These are phyloP conservation scores for Macrocybe gigantea DNA, from an alignment of 768 basidiomycete genomes.

Conservation along the genomic window DNA sequence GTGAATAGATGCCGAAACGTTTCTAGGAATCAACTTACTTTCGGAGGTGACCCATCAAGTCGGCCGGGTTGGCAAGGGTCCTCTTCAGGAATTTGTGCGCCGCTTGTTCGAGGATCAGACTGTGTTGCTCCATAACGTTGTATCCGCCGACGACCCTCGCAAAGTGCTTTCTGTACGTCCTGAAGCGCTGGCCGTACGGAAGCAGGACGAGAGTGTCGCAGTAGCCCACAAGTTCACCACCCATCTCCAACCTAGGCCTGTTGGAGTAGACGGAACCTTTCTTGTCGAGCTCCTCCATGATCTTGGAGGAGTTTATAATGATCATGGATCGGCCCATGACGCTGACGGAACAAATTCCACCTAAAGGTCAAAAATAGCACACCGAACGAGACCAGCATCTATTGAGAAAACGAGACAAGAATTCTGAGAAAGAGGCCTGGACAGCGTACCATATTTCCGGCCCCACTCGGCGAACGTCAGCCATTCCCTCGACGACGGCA, in stretches of 20 bases:
- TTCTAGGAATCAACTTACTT: constrained; percentile 25
- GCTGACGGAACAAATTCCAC: constrained; percentile 30
- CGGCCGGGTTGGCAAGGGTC: constrained; percentile 22
- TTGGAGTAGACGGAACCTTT: constrained; percentile 42
- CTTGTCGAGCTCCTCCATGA: constrained; percentile 43
- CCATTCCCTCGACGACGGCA: constrained; percentile 41
- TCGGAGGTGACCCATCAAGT: constrained; percentile 30
- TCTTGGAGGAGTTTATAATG: constrained; percentile 37
- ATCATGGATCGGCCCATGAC: constrained; percentile 41
- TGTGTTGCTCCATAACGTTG: constrained; percentile 20
- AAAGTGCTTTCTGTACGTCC: constrained; percentile 38
- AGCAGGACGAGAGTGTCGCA: constrained; percentile 39
- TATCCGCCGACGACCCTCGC: constrained; percentile 33
- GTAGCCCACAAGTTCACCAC: constrained; percentile 45
- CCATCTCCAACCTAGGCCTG: constrained; percentile 43
- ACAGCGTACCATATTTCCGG: constrained; percentile 39
- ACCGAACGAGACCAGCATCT: neutral
- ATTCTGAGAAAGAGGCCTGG: neutral
- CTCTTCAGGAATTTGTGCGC: constrained; percentile 31
- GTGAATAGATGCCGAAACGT: neutral
- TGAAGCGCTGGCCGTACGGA: constrained; percentile 36
- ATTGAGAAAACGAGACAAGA: neutral
- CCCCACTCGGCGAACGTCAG: constrained; percentile 46
- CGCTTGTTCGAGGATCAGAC: constrained; percentile 27
- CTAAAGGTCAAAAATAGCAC: constrained; percentile 14